Conservation (phyloP, 2,329 filamentous ascomycete species). For the Canariomyces notabilis region DNA sequence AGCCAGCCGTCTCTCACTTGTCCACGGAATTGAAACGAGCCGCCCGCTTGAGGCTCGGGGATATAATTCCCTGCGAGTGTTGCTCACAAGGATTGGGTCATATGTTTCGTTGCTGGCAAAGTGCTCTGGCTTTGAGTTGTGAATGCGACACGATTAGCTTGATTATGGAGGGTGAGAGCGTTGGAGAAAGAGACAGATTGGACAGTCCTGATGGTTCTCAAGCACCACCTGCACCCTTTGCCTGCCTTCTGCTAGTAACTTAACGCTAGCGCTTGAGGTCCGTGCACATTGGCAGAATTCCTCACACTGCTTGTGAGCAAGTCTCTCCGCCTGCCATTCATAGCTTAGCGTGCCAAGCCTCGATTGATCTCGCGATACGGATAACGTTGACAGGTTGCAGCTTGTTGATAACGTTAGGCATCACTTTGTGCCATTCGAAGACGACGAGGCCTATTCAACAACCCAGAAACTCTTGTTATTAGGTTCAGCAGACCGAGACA, state of each 20-base stretch:
- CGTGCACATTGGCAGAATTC: slow-evolving; percentile 8
- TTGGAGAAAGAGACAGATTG: no score
- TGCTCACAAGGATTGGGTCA: neutral
- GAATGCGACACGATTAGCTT: no score
- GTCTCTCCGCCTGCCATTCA: slow-evolving; percentile 5
- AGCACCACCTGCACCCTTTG: no score
- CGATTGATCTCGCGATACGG: no score
- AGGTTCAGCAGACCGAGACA: no score
- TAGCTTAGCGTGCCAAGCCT: slow-evolving; percentile 9
- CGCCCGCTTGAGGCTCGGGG: neutral
- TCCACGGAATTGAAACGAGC: neutral
- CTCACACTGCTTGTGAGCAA: neutral
- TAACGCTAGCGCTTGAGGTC: no score
- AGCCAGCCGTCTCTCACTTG: neutral
- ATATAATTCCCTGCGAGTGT: neutral
- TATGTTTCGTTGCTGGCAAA: no score
- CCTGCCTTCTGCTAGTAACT: no score
- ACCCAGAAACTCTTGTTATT: no score
- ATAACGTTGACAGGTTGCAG: slow-evolving; percentile 24
- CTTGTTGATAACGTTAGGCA: slow-evolving; percentile 22
- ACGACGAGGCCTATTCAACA: neutral
- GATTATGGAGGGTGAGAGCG: no score
- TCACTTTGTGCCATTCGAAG: neutral
- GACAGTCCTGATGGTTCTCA: no score
- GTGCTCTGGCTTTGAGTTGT: no score